Percentiles rank a stretch among this genome's conserved stretches.
Conservation (phyloP, 768 basidiomycete genomes). For the Clitopilus hobsonii region DNA sequence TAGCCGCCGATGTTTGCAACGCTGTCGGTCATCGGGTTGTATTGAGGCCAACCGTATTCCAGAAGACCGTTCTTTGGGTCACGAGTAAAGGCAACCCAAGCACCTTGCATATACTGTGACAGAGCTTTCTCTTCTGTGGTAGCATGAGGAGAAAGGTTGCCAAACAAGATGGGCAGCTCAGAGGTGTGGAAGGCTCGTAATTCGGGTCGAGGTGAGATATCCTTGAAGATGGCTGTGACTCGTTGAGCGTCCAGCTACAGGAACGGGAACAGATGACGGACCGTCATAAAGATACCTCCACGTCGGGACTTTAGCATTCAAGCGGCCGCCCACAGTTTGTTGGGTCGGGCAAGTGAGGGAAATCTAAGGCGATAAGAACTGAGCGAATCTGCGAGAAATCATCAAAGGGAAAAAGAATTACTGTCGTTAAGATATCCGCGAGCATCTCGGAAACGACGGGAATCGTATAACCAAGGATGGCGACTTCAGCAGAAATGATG, state of each 20-base stretch:
- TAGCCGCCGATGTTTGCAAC: conserved; percentile 14
- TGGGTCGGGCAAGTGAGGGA: conserved; percentile 25
- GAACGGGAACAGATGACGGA: conserved; percentile 8
- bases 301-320: conserved; percentile 16
- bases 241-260: not conserved
- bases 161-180: conserved; percentile 35
- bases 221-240: conserved; percentile 27
- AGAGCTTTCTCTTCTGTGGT: conserved; percentile 24
- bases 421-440: conserved; percentile 5
- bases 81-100: conserved; percentile 41
- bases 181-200: conserved; percentile 33
- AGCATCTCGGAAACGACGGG: conserved; percentile 6
- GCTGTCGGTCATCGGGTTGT: conserved; percentile 13
- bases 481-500: conserved; percentile 1
- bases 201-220: conserved; percentile 26
- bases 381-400: not conserved
- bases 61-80: conserved; percentile 26
- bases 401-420: not conserved
- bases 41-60: conserved; percentile 20
- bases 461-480: conserved; percentile 1
- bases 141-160: conserved; percentile 19
- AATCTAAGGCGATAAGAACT: not conserved
- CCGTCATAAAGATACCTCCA: conserved; percentile 18
- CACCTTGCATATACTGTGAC: conserved; percentile 28
- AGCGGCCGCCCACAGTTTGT: conserved; percentile 19